Percentiles rank a stretch among this genome's conserved stretches.
Evolutionary conservation across 164 flowering plant genomes (phyloP).

Genomic region (Malania oleifera): DNA sequence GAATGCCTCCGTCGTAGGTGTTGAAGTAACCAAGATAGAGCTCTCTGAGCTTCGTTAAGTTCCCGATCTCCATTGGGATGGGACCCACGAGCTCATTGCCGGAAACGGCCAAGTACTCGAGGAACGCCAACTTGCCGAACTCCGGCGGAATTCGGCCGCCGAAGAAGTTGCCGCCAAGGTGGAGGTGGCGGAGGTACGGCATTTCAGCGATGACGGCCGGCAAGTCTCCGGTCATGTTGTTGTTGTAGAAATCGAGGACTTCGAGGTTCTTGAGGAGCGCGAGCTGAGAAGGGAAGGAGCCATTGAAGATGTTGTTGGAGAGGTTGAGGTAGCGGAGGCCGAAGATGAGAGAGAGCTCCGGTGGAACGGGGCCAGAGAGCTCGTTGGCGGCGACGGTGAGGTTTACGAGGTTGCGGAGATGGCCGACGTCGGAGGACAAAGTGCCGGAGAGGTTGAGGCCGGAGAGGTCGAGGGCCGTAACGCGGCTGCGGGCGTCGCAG

Average conservation of each 20-base stretch:
- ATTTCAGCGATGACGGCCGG: conserved; percentile 47
- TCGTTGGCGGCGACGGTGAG: conserved; percentile 52
- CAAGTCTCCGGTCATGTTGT: conserved; percentile 66
- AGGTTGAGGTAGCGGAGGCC: conserved; percentile 58
- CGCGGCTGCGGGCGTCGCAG: conserved; percentile 54
- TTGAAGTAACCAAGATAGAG: conserved; percentile 89
- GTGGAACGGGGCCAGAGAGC: conserved; percentile 61
- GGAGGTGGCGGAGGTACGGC: conserved; percentile 52
- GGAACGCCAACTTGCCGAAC: conserved; percentile 49
- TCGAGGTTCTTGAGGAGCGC: conserved; percentile 34
- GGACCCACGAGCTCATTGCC: conserved; percentile 77
- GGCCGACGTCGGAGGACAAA: conserved; percentile 48
- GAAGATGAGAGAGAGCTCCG: conserved; percentile 36
- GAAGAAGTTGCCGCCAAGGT: conserved; percentile 89
- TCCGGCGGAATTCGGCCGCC: conserved; percentile 62
- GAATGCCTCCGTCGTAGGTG: conserved; percentile 61
- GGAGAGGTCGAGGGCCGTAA: conserved; percentile 59
- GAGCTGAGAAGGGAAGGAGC: conserved; percentile 46
- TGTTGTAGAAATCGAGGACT: conserved; percentile 78
- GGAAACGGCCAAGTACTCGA: conserved; percentile 85
- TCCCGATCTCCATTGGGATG: conserved; percentile 74
- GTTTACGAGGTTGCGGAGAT: conserved; percentile 45
- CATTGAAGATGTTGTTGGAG: conserved; percentile 70
- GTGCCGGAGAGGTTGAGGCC: conserved; percentile 57
- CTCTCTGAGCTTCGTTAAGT: conserved; percentile 54